Evolutionary conservation across 306 rosid genomes (phyloP), one percentile per base, ranked within the genome.

Genomic region (Chamaecrista fasciculata): DNA sequence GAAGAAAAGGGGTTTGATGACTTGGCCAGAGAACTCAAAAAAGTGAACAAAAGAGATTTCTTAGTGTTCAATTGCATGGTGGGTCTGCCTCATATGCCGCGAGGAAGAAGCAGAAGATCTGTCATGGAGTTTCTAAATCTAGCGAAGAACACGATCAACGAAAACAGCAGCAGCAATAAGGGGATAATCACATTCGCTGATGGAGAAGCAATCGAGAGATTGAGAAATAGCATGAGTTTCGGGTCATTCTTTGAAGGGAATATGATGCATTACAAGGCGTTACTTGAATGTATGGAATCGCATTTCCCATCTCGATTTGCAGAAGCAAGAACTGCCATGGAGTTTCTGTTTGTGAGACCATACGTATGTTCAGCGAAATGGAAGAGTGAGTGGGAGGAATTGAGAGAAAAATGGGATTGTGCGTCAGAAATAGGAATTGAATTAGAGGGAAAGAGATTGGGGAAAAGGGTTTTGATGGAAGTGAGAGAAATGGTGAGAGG

Each of bases 161-260:
- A n/a, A n/a, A 71, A 52, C 26, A 67, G 31, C 66, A 47, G 58
- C 31, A 53, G 16, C 1, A 59, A 60, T 23, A 81, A 12, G 19
- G 89, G 87, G 5, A 69, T 86, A 18, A 31, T 84, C 26, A 69
- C 72, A n/a, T 73, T 87, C 7, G 86, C 69, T 1, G 87, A 87
- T 71, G 89, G 83, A 37, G 74, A 81, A 37, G 73, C 66, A 8
- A 53, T 48, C 57, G 66, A 69, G 39, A 69, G 70, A 11, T 71
- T 75, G 19, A 75, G 25, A 53, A 51, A 62, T 33, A 37, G 71
- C 34, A 46, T 55, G 11, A 73, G 50, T 69, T 87, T 85, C 70
- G 60, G 29, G 47, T 70, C 86, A 12, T 85, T 78, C 64, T 85
- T 76, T 48, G 74, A 83, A 2, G 83, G 66, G 16, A 34, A 79